Evolutionary conservation across 352 stramenopile species (phyloP), one percentile per base, ranked within the genome.

Genomic region (Pythium dissimile): DNA sequence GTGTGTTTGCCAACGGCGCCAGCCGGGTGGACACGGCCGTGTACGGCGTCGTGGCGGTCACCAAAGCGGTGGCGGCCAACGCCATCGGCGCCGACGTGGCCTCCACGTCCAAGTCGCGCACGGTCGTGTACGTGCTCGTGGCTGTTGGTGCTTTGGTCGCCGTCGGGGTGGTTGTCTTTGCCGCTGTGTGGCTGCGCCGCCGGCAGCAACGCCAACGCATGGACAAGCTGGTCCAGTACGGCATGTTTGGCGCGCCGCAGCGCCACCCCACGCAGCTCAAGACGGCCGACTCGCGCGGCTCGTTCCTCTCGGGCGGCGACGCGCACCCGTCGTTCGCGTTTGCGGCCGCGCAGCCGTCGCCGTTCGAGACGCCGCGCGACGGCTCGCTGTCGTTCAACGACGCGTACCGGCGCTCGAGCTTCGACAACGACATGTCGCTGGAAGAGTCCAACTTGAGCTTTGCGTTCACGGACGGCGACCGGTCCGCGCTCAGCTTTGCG

Each of bases 1-100:
- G 54, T 8, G 68, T 75, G 24, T 59, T 86, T 28, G 69, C 74
- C 10, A 85, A 77, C 41, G 71, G 72, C n/a, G 70, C 44, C 9
- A 44, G 67, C 9, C 74, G 74, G 2, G 56, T 86, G 12, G 78
- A 86, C 38, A 65, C 70, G 6, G 67, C 69, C 2, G 66, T 72
- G 20, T 75, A 78, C 54, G 63, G 67, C n/a, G 57, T 42, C 4
- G 53, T 86, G 21, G 57, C 53, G 1, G 76, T 82, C 24, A 53
- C 47, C 1, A 48, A 48, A 8, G 61, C 60, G 2, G 57, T 58
- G 8, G 37, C 62, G 8, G 45, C 60, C 1, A 54, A 69, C 18
- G 43, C 56, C 1, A 62, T 31, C 8, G 53, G 51, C 30, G 9
- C 24, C 5, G 2, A 34, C 2, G 15, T 13, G 2, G 6, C 16